Evolutionary conservation across 169 alveolate species (phyloP), one percentile per base, ranked within the genome.

Genomic region (Theileria annulata): DNA sequence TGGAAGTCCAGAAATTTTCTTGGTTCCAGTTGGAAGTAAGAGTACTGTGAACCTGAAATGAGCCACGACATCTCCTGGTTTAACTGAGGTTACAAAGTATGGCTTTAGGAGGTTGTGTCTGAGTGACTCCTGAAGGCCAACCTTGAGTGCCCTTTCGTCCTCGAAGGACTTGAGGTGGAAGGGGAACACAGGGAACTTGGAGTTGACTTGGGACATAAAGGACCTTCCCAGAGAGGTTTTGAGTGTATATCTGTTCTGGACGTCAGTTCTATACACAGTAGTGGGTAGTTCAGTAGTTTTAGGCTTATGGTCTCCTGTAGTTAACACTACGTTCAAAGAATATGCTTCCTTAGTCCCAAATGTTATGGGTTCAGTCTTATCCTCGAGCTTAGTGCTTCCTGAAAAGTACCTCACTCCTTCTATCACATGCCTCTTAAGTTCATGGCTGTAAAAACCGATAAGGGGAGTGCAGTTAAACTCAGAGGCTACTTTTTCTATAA

Each of bases 81-180:
- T 95, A 78, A 94, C 98, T 23, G 94, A 80, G 47, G 93, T 83
- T 37, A 98, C 98, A 28, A 95, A 96, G 87, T 96, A 98, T 33
- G 98, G 96, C 68, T 96, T 92, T 25, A 98, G 88, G 71, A 98
- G 91, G 71, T 96, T 97, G 83, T 98, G 99, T 74, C 98, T 94
- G 71, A 95, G 75, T 49, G 99, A 98, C 91, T 97, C 99, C 49
- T 97, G 95, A 37, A 98, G 97, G 13, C 99, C 99, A 49, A 94
- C 90, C 88, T 96, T 76, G 2, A 90, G 87, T 19, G 88, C 93
- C 59, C 93, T 75, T 71, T 93, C 93, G 77, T 91, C 95, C 48
- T 93, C 96, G 47, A 93, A 62, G 66, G 88, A 73, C 58, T 85
- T 79, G 30, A 92, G 69, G 47, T 88, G 93, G 76, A 90, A 92